Percentiles rank a stretch among this genome's conserved stretches.
Conservation (phyloP, 805 yeast genomes). For the Ogataea salicorniae region DNA sequence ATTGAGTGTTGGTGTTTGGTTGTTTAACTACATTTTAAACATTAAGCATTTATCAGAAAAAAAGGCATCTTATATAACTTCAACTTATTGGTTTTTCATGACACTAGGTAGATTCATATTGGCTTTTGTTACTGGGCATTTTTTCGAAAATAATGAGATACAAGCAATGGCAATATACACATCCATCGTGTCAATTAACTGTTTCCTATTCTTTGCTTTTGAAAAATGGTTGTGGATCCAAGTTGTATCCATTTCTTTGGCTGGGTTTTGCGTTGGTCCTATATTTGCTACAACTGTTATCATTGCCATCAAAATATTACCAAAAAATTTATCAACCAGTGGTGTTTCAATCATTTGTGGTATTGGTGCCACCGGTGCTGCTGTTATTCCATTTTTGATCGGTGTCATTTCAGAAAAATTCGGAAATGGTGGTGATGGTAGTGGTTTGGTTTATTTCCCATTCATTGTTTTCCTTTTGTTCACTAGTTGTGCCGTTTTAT, state of each 20-base stretch:
- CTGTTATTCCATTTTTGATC: constrained; percentile 59
- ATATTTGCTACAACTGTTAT: constrained; percentile 65
- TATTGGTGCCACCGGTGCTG: constrained; percentile 81
- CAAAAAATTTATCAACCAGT: constrained; percentile 51
- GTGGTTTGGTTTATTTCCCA: constrained; percentile 31
- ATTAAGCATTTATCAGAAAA: constrained; percentile 34
- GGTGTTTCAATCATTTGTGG: constrained; percentile 77
- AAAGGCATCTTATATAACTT: constrained; percentile 42
- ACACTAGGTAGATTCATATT: constrained; percentile 43
- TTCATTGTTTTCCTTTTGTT: constrained; percentile 19
- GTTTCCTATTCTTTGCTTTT: constrained; percentile 31
- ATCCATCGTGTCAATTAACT: constrained; percentile 28
- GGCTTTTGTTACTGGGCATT: constrained; percentile 46
- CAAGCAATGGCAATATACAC: constrained; percentile 40
- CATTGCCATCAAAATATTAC: constrained; percentile 57
- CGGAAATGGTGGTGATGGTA: constrained; percentile 23
- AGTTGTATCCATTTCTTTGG: constrained; percentile 32
- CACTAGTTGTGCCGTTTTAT: constrained; percentile 18
- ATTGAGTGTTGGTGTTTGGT: constrained; percentile 49
- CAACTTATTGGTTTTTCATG: constrained; percentile 47
- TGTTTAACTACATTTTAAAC: constrained; percentile 41
- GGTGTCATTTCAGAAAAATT: constrained; percentile 41
- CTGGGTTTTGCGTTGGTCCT: constrained; percentile 52
- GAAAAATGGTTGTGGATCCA: constrained; percentile 21
- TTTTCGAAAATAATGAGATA: constrained; percentile 33